phyloP scores from a whole-genome alignment of 2,329 filamentous ascomycete genomes.

The Aspergillus thermomutatus region DNA sequence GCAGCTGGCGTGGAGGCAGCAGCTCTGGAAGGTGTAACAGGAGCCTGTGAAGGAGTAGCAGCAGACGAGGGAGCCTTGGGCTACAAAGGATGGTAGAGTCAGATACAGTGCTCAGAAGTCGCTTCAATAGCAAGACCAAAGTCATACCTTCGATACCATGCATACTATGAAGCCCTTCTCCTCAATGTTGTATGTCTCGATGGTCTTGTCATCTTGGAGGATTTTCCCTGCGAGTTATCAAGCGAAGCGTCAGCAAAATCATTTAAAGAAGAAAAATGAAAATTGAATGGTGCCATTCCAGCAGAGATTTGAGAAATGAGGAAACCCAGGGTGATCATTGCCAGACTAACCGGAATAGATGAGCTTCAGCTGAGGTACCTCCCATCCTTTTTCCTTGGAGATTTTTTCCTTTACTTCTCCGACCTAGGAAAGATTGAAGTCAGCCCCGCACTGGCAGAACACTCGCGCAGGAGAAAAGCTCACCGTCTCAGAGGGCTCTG shows the following conservation, averaged over 20 bases:
- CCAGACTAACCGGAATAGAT: slow-evolving; percentile 84
- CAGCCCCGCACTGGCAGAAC: slow-evolving; percentile 32
- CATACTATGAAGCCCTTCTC: slow-evolving; percentile 99
- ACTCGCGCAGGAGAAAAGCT: slow-evolving; percentile 30
- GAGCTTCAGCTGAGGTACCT: slow-evolving; percentile 83
- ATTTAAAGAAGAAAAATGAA: neutral
- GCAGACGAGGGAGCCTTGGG: slow-evolving; percentile 62
- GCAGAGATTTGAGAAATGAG: neutral
- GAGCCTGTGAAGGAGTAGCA: slow-evolving; percentile 32
- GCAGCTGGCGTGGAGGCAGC: slow-evolving; percentile 45
- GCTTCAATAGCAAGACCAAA: neutral
- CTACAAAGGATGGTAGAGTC: slow-evolving; percentile 42
- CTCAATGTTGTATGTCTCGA: slow-evolving; percentile 96
- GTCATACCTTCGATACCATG: slow-evolving; percentile 87
- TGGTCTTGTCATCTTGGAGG: slow-evolving; percentile 92
- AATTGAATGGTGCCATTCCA: neutral
- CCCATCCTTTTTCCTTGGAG: slow-evolving; percentile 88
- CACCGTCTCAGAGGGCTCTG: slow-evolving; percentile 89
- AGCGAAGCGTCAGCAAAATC: slow-evolving; percentile 13
- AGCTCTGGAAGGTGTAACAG: slow-evolving; percentile 38
- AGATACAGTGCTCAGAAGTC: slow-evolving; percentile 3
- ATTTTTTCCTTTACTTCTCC: slow-evolving; percentile 91
- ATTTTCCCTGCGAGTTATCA: slow-evolving; percentile 72
- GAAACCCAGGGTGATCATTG: slow-evolving; percentile 2
- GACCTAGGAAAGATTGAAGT: slow-evolving; percentile 57